phyloP scores from a whole-genome alignment of 2,329 filamentous ascomycete species.

The Plectosphaerella plurivora region DNA sequence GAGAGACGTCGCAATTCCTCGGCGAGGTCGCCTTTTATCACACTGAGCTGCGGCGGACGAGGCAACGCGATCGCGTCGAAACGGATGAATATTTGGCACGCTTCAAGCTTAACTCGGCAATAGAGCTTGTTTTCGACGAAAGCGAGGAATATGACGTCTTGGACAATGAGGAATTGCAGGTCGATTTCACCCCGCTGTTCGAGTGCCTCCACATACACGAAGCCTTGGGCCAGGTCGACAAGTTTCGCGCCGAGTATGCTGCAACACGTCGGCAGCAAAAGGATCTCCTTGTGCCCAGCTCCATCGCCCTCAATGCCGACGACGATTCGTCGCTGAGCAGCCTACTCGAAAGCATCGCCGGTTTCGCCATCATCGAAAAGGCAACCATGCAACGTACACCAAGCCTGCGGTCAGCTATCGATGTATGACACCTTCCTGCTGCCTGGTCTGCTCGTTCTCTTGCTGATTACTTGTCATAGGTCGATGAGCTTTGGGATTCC shows the following conservation, averaged over 20 bases:
- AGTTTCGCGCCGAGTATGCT: constrained; percentile 88
- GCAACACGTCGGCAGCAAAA: constrained; percentile 87
- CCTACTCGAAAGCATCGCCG: constrained; percentile 86
- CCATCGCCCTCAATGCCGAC: constrained; percentile 73
- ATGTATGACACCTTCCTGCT: constrained; percentile 50
- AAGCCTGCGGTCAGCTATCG: constrained; percentile 74
- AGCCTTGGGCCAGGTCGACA: constrained; percentile 86
- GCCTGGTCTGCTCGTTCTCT: neutral
- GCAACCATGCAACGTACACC: constrained; percentile 85
- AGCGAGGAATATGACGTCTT: constrained; percentile 92
- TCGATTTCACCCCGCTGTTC: constrained; percentile 91
- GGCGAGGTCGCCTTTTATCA: constrained; percentile 97
- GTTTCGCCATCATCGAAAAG: constrained; percentile 94
- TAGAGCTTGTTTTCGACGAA: constrained; percentile 93
- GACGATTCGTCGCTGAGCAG: constrained; percentile 85
- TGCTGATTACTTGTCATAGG: constrained; percentile 37
- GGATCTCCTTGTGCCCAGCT: constrained; percentile 75
- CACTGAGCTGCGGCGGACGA: constrained; percentile 77
- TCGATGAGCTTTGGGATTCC: constrained; percentile 98
- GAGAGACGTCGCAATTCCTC: constrained; percentile 92
- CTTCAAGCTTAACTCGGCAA: constrained; percentile 92
- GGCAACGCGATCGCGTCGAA: constrained; percentile 80
- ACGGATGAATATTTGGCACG: constrained; percentile 68
- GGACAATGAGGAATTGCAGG: constrained; percentile 90
- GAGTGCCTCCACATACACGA: constrained; percentile 97